Conservation (phyloP, 257 asterid species). For the Orobanche coerulescens region DNA sequence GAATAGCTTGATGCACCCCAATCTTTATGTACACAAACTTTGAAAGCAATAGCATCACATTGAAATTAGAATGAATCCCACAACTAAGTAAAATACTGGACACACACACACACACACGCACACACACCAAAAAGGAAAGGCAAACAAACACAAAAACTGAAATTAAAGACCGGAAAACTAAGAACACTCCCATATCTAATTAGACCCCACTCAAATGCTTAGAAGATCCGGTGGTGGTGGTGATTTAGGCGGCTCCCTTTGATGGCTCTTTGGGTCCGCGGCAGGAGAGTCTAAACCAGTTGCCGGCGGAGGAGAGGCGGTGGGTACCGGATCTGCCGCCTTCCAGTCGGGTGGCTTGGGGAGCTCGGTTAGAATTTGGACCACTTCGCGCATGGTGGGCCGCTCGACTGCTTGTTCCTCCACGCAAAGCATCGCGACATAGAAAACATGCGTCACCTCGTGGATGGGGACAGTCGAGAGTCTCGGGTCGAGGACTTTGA, state of each 20-base stretch:
- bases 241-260: conserved; percentile 6
- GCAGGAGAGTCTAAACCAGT: conserved; percentile 37
- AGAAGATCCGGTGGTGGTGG: conserved; percentile 36
- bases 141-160: background rate
- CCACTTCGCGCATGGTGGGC: conserved; percentile 86
- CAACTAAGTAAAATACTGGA: conserved; percentile 7
- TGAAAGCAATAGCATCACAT: conserved; percentile 3
- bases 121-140: background rate
- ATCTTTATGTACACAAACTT: conserved; percentile 25
- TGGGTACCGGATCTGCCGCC: conserved; percentile 28
- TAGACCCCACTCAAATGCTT: conserved; percentile 23
- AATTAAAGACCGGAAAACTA: conserved; percentile 1
- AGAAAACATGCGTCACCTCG: conserved; percentile 71
- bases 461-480: conserved; percentile 61
- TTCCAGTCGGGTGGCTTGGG: conserved; percentile 39
- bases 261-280: too few relatives aligned
- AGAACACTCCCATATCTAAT: background rate
- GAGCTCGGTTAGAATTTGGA: conserved; percentile 68
- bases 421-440: conserved; percentile 76
- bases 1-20: too few relatives aligned
- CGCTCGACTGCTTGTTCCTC: conserved; percentile 81
- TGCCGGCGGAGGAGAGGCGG: conserved; percentile 30
- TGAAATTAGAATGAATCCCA: conserved; percentile 13
- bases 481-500: conserved; percentile 64
- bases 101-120: too few relatives aligned